phyloP scores from a whole-genome alignment of 1,139 yeast genomes.

The Groenewaldozyma sp. region DNA sequence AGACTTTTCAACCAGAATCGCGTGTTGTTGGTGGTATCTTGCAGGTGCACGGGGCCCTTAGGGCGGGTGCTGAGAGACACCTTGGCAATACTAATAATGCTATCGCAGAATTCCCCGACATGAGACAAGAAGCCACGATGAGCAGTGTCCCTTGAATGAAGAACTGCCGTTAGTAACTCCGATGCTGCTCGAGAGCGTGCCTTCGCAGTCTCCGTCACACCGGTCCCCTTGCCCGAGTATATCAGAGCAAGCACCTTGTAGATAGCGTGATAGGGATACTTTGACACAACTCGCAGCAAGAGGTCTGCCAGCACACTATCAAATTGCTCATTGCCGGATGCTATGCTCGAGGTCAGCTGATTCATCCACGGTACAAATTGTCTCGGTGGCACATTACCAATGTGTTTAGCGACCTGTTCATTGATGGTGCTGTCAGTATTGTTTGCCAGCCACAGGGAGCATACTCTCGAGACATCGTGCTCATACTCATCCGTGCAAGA shows the following conservation, averaged over 20 bases:
- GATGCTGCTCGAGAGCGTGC: background rate
- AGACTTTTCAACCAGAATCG: constrained; percentile 47
- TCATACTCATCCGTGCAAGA: constrained; percentile 38
- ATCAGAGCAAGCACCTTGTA: constrained; percentile 46
- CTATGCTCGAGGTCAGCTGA: constrained; percentile 69
- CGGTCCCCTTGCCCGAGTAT: constrained; percentile 11
- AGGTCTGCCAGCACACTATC: constrained; percentile 47
- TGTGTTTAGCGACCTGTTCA: constrained; percentile 16
- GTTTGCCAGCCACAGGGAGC: constrained; percentile 78
- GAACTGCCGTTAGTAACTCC: constrained; percentile 5
- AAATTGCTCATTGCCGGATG: constrained; percentile 38
- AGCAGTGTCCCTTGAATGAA: constrained; percentile 4
- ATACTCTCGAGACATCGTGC: constrained; percentile 64
- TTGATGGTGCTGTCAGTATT: constrained; percentile 36
- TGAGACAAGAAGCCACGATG: constrained; percentile 2
- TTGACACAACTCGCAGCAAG: constrained; percentile 41
- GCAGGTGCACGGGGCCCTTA: constrained; percentile 4
- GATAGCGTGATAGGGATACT: constrained; percentile 72
- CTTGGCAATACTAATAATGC: constrained; percentile 3
- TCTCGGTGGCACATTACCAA: constrained; percentile 44
- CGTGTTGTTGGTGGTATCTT: constrained; percentile 6
- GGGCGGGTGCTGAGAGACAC: background rate
- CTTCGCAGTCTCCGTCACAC: no score
- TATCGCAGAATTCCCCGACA: constrained; percentile 3
- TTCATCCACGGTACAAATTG: constrained; percentile 74